Evolutionary conservation across 2,329 filamentous ascomycete species (phyloP).

Genomic region (Paracoccidioides brasiliensis): DNA sequence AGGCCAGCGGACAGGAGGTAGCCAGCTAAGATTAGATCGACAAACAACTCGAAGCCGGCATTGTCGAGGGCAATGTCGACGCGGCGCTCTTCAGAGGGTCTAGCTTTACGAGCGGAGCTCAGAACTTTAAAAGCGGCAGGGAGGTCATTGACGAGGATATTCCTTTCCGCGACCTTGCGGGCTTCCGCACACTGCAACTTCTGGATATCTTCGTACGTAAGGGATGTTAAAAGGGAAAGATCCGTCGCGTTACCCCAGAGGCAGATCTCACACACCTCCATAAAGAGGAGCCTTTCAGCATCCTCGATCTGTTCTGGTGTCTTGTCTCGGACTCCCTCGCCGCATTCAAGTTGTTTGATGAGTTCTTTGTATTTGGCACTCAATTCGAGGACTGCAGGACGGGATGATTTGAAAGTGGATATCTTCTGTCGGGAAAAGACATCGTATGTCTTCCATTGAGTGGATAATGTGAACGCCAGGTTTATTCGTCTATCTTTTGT

Average conservation of each 20-base stretch:
- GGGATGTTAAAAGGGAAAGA: constrained; percentile 73
- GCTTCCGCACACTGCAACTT: constrained; percentile 85
- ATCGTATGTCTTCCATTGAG: constrained; percentile 81
- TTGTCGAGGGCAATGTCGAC: constrained; percentile 96
- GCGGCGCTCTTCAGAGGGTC: constrained; percentile 49
- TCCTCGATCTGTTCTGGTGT: constrained; percentile 41
- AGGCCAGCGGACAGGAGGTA: constrained; percentile 76
- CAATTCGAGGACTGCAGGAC: constrained; percentile 71
- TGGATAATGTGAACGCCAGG: constrained; percentile 61
- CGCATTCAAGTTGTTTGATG: constrained; percentile 50
- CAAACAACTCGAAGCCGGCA: constrained; percentile 91
- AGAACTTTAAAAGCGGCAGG: constrained; percentile 56
- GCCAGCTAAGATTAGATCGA: constrained; percentile 82
- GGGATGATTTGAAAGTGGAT: constrained; percentile 80
- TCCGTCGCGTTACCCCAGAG: constrained; percentile 97
- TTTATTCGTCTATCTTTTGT: constrained; percentile 54
- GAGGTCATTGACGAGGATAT: constrained; percentile 83
- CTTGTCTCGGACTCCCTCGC: constrained; percentile 28
- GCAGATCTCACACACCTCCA: constrained; percentile 91
- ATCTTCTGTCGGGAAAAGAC: constrained; percentile 84
- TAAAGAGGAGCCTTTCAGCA: constrained; percentile 66
- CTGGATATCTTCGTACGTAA: constrained; percentile 92
- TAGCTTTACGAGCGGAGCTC: constrained; percentile 48
- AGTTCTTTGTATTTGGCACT: constrained; percentile 67
- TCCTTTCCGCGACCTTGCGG: constrained; percentile 74